These are phyloP conservation scores for Bisporella sp. DNA, from an alignment of 2,329 filamentous ascomycete genomes.

Conservation along the genomic window DNA sequence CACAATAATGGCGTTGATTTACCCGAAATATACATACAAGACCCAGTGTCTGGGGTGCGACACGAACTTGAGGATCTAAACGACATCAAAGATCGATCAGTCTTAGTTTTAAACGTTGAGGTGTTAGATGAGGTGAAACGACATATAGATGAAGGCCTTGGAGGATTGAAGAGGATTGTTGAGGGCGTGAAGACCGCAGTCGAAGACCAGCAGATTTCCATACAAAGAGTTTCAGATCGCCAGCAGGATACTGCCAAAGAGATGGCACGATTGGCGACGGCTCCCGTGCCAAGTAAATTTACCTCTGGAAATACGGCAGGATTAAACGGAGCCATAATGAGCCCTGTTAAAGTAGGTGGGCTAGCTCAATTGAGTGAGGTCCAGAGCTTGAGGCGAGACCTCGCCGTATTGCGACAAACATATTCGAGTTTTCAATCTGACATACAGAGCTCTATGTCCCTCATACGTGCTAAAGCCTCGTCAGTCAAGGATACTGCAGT, in stretches of 20 bases:
- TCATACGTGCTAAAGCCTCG: constrained; percentile 72
- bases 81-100: constrained; percentile 91
- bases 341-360: constrained; percentile 22
- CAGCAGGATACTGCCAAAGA: constrained; percentile 88
- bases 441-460: constrained; percentile 79
- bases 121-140: constrained; percentile 91
- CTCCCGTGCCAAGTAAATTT: constrained; percentile 16
- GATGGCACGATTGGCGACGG: constrained; percentile 49
- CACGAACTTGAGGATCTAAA: constrained; percentile 90
- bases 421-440: constrained; percentile 89
- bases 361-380: constrained; percentile 68
- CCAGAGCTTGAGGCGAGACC: constrained; percentile 75
- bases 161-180: constrained; percentile 72
- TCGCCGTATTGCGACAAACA: constrained; percentile 86
- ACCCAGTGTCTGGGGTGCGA: constrained; percentile 89
- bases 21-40: constrained; percentile 96
- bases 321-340: constrained; percentile 21
- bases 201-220: constrained; percentile 71
- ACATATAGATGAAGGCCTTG: constrained; percentile 89
- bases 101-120: constrained; percentile 92
- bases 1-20: constrained; percentile 88
- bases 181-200: constrained; percentile 79
- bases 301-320: constrained; percentile 21
- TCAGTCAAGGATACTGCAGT: constrained; percentile 71
- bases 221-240: constrained; percentile 82